phyloP scores from a whole-genome alignment of 192 early-diverging fungal genomes.

The Funneliformis geosporum region DNA sequence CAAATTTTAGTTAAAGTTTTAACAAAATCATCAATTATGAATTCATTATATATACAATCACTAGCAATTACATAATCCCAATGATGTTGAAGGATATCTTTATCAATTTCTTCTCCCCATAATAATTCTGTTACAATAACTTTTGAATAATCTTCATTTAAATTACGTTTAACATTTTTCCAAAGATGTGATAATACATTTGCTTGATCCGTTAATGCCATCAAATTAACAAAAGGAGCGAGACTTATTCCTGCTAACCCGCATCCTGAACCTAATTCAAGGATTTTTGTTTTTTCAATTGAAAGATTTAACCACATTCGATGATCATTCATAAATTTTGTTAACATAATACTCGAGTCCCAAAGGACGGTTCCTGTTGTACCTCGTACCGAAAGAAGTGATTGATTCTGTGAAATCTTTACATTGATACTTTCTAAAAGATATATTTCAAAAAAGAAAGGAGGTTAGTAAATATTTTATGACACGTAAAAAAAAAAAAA shows the following conservation, averaged over 20 bases:
- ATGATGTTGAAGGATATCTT: constrained; percentile 34
- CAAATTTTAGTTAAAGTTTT: constrained; percentile 34
- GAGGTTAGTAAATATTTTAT: not conserved
- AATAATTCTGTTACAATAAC: constrained; percentile 38
- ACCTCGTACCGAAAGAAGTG: constrained; percentile 44
- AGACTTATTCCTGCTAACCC: constrained; percentile 48
- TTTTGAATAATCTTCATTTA: constrained; percentile 36
- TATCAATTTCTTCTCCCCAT: constrained; percentile 43
- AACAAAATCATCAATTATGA: constrained; percentile 40
- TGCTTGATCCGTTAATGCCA: constrained; percentile 46
- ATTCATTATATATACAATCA: constrained; percentile 51
- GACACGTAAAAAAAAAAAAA: not conserved
- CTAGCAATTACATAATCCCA: constrained; percentile 44
- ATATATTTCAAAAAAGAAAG: not conserved
- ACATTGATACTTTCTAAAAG: not conserved
- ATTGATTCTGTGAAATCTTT: constrained; percentile 29
- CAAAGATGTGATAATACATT: constrained; percentile 43
- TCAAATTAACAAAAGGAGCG: constrained; percentile 41
- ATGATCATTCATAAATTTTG: constrained; percentile 42
- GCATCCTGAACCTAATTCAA: constrained; percentile 48
- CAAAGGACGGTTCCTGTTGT: constrained; percentile 51
- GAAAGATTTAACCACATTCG: constrained; percentile 28
- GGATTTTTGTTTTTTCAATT: constrained; percentile 36
- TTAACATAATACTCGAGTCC: constrained; percentile 46
- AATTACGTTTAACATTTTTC: constrained; percentile 49